These are phyloP conservation scores for Anaeromyces robustus DNA, from an alignment of 192 early-diverging fungal species.

Conservation along the genomic window DNA sequence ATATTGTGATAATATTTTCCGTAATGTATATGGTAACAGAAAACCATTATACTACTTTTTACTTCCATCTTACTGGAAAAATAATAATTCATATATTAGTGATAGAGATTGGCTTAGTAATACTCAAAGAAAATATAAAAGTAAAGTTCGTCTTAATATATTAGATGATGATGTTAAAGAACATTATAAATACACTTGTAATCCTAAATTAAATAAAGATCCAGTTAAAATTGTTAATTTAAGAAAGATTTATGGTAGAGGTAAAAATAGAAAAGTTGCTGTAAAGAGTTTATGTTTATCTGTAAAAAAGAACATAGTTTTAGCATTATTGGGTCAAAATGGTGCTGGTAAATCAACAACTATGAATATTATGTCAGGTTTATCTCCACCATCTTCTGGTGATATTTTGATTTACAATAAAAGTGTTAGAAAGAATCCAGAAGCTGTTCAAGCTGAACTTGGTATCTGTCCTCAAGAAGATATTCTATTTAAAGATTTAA, in stretches of 20 bases:
- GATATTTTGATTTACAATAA: slow-evolving; percentile 50
- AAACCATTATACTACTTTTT: slow-evolving; percentile 37
- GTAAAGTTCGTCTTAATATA: no score
- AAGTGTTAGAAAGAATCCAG: slow-evolving; percentile 37
- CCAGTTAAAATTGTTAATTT: slow-evolving; percentile 33
- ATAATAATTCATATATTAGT: slow-evolving; percentile 10
- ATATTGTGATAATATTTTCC: slow-evolving; percentile 63
- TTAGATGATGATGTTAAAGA: no score
- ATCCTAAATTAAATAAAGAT: slow-evolving; percentile 6
- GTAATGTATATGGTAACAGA: slow-evolving; percentile 46
- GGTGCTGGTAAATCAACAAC: no score
- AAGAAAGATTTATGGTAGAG: slow-evolving; percentile 28
- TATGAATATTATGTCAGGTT: no score
- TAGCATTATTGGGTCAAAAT: slow-evolving; percentile 52
- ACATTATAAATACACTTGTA: no score
- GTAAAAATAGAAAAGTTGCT: no score
- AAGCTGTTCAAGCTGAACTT: slow-evolving; percentile 51
- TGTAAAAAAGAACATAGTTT: no score
- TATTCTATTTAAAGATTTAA: slow-evolving; percentile 58
- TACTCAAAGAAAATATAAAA: slow-evolving; percentile 5
- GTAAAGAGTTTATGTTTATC: no score
- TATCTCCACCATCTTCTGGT: slow-evolving; percentile 42
- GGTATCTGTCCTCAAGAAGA: slow-evolving; percentile 66
- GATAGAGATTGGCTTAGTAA: slow-evolving; percentile 21
- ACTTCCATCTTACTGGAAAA: slow-evolving; percentile 48